Conservation (phyloP, 108 stramenopile genomes). For the Aurantiochytrium sp. region DNA sequence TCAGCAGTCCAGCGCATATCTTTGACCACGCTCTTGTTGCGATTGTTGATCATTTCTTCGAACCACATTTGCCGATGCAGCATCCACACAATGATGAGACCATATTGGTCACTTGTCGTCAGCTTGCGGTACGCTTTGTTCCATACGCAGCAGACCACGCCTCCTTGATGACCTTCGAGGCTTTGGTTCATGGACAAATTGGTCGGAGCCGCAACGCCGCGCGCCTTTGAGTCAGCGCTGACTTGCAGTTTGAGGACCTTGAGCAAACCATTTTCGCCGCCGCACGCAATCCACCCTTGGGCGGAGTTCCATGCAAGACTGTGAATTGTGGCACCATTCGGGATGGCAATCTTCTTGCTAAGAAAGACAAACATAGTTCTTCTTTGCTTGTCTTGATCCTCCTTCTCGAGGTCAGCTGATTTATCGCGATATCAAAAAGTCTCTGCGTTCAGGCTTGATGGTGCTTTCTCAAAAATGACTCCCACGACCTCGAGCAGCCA, state of each 20-base stretch:
- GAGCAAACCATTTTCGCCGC: conserved; percentile 48
- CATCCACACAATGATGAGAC: conserved; percentile 66
- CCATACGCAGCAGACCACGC: conserved; percentile 46
- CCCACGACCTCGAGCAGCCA: no score
- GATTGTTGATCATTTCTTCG: conserved; percentile 66
- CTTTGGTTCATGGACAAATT: conserved; percentile 56
- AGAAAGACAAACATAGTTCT: conserved; percentile 45
- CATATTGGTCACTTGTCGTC: conserved; percentile 54
- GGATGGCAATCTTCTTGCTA: conserved; percentile 58
- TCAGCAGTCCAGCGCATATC: conserved; percentile 60
- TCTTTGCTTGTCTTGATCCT: no score
- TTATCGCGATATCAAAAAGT: no score
- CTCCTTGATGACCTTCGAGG: conserved; percentile 43
- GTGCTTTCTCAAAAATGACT: no score
- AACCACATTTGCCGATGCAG: conserved; percentile 56
- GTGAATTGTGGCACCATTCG: conserved; percentile 38
- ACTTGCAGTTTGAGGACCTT: conserved; percentile 53
- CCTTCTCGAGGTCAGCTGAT: no score
- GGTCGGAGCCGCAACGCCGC: conserved; percentile 15
- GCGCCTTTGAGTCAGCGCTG: background rate
- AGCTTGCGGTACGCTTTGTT: conserved; percentile 55
- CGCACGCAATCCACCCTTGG: conserved; percentile 57
- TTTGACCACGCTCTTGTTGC: conserved; percentile 49
- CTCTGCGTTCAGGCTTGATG: no score
- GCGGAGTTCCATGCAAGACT: conserved; percentile 46